These are phyloP conservation scores for Orbilia brochopaga DNA, from an alignment of 2,329 filamentous ascomycete species.

Conservation along the genomic window DNA sequence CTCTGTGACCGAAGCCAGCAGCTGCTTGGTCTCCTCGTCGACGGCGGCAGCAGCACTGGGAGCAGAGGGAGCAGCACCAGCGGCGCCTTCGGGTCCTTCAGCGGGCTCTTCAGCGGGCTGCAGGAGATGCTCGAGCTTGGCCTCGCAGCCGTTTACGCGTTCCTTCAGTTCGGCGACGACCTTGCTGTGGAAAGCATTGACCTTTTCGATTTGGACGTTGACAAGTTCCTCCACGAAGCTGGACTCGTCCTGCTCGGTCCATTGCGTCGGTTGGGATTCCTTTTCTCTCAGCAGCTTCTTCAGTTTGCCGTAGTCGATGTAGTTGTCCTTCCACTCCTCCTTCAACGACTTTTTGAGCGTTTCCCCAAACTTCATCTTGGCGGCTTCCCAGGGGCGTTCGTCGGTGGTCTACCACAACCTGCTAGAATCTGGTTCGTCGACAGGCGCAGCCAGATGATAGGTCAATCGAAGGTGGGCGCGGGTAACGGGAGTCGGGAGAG, in stretches of 20 bases:
- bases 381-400: background rate
- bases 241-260: conserved; percentile 94
- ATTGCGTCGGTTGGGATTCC: conserved; percentile 62
- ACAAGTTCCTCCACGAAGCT: conserved; percentile 93
- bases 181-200: conserved; percentile 83
- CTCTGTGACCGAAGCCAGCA: conserved; percentile 66
- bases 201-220: conserved; percentile 93
- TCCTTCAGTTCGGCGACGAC: conserved; percentile 83
- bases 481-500: conserved; percentile 1
- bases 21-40: conserved; percentile 60
- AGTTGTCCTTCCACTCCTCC: conserved; percentile 86
- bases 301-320: conserved; percentile 94
- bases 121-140: conserved; percentile 67
- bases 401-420: background rate
- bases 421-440: background rate
- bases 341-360: conserved; percentile 82
- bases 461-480: background rate
- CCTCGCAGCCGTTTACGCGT: conserved; percentile 73
- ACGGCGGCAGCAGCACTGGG: conserved; percentile 55
- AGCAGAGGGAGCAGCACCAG: conserved; percentile 60
- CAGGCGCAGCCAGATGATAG: background rate
- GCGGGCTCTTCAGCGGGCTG: conserved; percentile 56
- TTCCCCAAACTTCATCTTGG: conserved; percentile 85
- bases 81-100: conserved; percentile 49
- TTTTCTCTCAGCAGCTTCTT: conserved; percentile 87